phyloP scores from a whole-genome alignment of 805 yeast species.

The Saccharomycopsis fibuligera region DNA sequence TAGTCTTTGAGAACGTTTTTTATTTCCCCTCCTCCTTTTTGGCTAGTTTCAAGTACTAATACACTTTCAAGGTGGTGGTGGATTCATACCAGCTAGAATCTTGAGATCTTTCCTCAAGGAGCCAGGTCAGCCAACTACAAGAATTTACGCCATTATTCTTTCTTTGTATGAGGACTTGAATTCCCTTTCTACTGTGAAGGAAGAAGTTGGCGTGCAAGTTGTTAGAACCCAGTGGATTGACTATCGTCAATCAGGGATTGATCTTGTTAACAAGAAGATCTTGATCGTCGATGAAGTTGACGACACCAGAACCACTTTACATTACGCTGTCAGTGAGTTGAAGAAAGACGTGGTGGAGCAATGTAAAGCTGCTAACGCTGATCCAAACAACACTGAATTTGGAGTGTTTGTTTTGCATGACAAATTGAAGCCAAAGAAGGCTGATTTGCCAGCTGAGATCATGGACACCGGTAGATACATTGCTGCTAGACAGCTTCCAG shows the following conservation, averaged over 20 bases:
- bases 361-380: constrained; percentile 45
- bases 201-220: constrained; percentile 58
- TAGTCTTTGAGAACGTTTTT: too few relatives aligned
- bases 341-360: constrained; percentile 64
- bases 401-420: constrained; percentile 76
- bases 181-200: constrained; percentile 50
- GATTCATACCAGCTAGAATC: constrained; percentile 95
- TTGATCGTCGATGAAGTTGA: constrained; percentile 80
- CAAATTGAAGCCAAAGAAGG: constrained; percentile 65
- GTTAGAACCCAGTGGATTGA: constrained; percentile 82
- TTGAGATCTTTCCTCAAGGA: constrained; percentile 86
- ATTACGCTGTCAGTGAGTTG: constrained; percentile 70
- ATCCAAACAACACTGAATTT: constrained; percentile 53
- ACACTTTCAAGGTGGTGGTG: too few relatives aligned
- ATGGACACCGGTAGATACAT: constrained; percentile 55
- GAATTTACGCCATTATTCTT: constrained; percentile 91
- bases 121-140: constrained; percentile 80
- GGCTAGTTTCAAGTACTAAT: too few relatives aligned
- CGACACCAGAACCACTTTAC: constrained; percentile 79
- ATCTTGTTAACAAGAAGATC: constrained; percentile 60
- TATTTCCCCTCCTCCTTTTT: too few relatives aligned
- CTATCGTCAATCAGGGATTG: constrained; percentile 46
- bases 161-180: constrained; percentile 83
- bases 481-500: constrained; percentile 72
- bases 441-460: constrained; percentile 61